Evolutionary conservation across 2,329 filamentous ascomycete genomes (phyloP).

Genomic region (Dendrostoma leiphaemia): DNA sequence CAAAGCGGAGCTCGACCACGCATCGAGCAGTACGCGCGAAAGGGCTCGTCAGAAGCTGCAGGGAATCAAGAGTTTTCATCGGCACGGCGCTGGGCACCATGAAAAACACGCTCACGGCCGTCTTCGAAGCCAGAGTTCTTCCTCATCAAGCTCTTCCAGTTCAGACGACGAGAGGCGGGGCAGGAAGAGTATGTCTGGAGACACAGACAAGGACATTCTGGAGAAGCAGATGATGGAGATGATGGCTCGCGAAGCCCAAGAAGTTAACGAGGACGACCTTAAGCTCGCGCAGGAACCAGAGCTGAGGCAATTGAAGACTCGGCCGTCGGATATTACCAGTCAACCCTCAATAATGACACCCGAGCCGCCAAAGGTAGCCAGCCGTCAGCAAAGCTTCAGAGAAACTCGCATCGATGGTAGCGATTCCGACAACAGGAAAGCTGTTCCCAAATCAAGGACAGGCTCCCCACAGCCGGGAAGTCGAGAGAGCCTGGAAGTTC

Average conservation of each 20-base stretch:
- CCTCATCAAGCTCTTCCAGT: slow-evolving; percentile 60
- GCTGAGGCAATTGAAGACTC: slow-evolving; percentile 32
- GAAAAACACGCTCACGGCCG: slow-evolving; percentile 47
- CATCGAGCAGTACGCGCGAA: slow-evolving; percentile 53
- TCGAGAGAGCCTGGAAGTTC: slow-evolving; percentile 49
- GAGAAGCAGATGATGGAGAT: slow-evolving; percentile 63
- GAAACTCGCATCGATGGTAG: slow-evolving; percentile 38
- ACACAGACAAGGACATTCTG: slow-evolving; percentile 50
- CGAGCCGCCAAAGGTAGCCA: slow-evolving; percentile 28
- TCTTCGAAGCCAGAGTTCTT: slow-evolving; percentile 49
- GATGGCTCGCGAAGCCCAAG: slow-evolving; percentile 51
- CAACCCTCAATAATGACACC: slow-evolving; percentile 28
- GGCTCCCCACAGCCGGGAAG: slow-evolving; percentile 31
- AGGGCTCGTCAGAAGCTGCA: slow-evolving; percentile 60
- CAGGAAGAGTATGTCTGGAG: slow-evolving; percentile 47
- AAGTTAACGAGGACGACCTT: slow-evolving; percentile 41
- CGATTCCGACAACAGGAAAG: slow-evolving; percentile 35
- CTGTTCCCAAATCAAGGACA: slow-evolving; percentile 15
- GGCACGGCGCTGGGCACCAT: slow-evolving; percentile 41
- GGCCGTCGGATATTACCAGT: slow-evolving; percentile 30
- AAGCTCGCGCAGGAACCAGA: slow-evolving; percentile 28
- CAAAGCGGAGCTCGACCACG: slow-evolving; percentile 38
- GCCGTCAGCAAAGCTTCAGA: slow-evolving; percentile 32
- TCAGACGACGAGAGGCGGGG: slow-evolving; percentile 48
- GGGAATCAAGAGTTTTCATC: slow-evolving; percentile 55